Evolutionary conservation across 345 rosid species (phyloP).

Genomic region (Populus davidiana): DNA sequence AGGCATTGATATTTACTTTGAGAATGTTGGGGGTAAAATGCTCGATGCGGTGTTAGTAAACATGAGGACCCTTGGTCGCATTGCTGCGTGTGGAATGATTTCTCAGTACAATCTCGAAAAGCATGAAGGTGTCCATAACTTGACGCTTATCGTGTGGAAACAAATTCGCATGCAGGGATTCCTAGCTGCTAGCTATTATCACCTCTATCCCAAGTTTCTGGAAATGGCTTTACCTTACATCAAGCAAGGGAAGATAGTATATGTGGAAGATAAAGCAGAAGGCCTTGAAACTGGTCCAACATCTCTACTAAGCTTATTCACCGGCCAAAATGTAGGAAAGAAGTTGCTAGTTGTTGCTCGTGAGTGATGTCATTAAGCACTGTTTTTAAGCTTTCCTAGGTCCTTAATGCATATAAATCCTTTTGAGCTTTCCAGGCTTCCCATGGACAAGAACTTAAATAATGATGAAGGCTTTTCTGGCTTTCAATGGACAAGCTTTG

Average conservation of each 20-base stretch:
- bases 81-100: slow-evolving; percentile 14
- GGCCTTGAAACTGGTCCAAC: slow-evolving; percentile 19
- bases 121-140: slow-evolving; percentile 6
- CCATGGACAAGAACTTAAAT: no score
- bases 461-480: no score
- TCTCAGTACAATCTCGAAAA: slow-evolving; percentile 8
- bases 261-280: slow-evolving; percentile 12
- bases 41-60: slow-evolving; percentile 9
- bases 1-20: slow-evolving; percentile 12
- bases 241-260: slow-evolving; percentile 2
- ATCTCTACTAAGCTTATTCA: slow-evolving; percentile 15
- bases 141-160: neutral
- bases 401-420: no score
- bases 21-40: slow-evolving; percentile 14
- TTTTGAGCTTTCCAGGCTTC: no score
- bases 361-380: no score
- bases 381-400: no score
- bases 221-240: slow-evolving; percentile 11
- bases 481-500: no score
- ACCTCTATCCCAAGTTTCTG: slow-evolving; percentile 7
- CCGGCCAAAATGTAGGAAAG: neutral
- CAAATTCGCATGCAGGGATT: neutral
- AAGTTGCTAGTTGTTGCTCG: no score
- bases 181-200: neutral
- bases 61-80: slow-evolving; percentile 14